Evolutionary conservation across 2,329 filamentous ascomycete species (phyloP).

Genomic region (Diaporthe sp.): DNA sequence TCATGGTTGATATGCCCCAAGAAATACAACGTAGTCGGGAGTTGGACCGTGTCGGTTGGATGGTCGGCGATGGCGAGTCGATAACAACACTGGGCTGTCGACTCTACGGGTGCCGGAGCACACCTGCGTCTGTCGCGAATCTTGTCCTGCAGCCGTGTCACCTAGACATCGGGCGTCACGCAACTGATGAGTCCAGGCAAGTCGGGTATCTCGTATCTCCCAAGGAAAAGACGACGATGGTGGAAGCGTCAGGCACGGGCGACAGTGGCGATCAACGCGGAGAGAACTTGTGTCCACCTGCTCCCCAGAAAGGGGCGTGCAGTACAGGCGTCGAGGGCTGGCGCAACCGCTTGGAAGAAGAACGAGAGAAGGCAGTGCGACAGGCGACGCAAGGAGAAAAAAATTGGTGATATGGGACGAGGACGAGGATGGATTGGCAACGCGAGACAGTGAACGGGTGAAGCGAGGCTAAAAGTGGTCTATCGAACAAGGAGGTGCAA

Average conservation of each 20-base stretch:
- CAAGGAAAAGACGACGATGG: slow-evolving; percentile 5
- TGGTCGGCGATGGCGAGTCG: slow-evolving; percentile 2
- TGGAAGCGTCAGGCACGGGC: slow-evolving; percentile 28
- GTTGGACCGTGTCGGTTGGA: background rate
- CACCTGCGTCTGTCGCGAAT: slow-evolving; percentile 34
- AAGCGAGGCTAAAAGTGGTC: slow-evolving; percentile 27
- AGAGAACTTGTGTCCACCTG: slow-evolving; percentile 1
- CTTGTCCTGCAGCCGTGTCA: slow-evolving; percentile 25
- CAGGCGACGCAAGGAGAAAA: slow-evolving; percentile 21
- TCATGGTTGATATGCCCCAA: slow-evolving; percentile 52
- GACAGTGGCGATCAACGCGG: slow-evolving; percentile 34
- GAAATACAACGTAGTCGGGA: slow-evolving; percentile 10
- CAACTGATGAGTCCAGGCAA: background rate
- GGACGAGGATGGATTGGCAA: slow-evolving; percentile 28
- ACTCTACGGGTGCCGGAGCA: slow-evolving; percentile 29
- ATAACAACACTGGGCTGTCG: slow-evolving; percentile 29
- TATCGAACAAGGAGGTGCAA: slow-evolving; percentile 23
- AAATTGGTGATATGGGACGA: background rate
- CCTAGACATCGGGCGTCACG: slow-evolving; percentile 28
- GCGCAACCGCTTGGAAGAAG: background rate
- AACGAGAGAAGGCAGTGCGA: slow-evolving; percentile 23
- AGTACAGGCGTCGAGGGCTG: slow-evolving; percentile 2
- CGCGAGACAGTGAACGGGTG: slow-evolving; percentile 5
- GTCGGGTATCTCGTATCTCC: background rate
- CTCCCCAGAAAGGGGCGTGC: slow-evolving; percentile 18